These are phyloP conservation scores for Blastobotrys arbuscula DNA, from an alignment of 1,139 yeast genomes.

Conservation along the genomic window DNA sequence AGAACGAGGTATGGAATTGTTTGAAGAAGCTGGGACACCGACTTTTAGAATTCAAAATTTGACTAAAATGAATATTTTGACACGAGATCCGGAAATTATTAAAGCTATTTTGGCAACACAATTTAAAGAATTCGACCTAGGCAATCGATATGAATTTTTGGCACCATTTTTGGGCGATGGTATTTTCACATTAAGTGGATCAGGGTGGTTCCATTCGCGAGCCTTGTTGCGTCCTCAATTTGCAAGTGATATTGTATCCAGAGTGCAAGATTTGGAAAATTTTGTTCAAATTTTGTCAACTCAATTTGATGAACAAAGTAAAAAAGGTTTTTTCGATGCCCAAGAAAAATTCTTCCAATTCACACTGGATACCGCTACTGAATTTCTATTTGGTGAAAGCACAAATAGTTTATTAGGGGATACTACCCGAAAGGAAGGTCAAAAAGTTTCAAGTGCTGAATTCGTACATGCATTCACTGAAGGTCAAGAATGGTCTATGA, in stretches of 20 bases:
- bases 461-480: conserved; percentile 44
- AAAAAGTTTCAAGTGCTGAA: conserved; percentile 11
- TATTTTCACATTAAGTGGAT: conserved; percentile 51
- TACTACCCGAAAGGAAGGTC: conserved; percentile 20
- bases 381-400: conserved; percentile 55
- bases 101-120: conserved; percentile 35
- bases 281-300: conserved; percentile 23
- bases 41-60: conserved; percentile 8
- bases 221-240: conserved; percentile 57
- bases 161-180: conserved; percentile 50
- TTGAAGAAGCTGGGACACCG: background rate
- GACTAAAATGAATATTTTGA: background rate
- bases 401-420: conserved; percentile 37
- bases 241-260: conserved; percentile 41
- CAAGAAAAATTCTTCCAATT: conserved; percentile 46
- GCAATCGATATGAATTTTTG: conserved; percentile 41
- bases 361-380: conserved; percentile 55
- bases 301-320: conserved; percentile 6
- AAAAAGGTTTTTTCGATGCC: conserved; percentile 36
- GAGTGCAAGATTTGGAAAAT: conserved; percentile 34
- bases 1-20: background rate
- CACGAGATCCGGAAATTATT: conserved; percentile 36
- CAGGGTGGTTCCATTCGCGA: conserved; percentile 54
- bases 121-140: conserved; percentile 49
- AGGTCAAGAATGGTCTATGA: conserved; percentile 39